Evolutionary conservation across 2,329 filamentous ascomycete species (phyloP).

Genomic region (Penicillium expansum): DNA sequence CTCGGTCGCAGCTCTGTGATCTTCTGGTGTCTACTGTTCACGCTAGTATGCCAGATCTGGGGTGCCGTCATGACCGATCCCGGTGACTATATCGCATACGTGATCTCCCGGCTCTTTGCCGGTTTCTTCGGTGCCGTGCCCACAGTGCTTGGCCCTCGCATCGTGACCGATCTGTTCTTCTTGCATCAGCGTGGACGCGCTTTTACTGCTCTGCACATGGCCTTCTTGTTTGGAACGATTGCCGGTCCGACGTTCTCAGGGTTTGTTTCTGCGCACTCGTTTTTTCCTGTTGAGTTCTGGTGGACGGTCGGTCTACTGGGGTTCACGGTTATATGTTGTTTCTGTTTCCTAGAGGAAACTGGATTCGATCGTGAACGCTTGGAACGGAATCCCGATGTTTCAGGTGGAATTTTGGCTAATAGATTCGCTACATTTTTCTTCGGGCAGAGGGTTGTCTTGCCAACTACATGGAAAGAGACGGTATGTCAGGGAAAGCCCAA

Average conservation of each 20-base stretch:
- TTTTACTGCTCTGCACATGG: constrained; percentile 39
- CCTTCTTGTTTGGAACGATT: constrained; percentile 39
- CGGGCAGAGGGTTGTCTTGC: constrained; percentile 21
- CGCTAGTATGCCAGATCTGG: constrained; percentile 40
- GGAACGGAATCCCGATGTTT: constrained; percentile 18
- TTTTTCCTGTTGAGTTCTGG: constrained; percentile 45
- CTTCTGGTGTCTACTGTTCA: constrained; percentile 41
- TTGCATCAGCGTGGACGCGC: constrained; percentile 44
- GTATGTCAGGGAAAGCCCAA: constrained; percentile 6
- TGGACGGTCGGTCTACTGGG: constrained; percentile 43
- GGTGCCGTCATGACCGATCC: constrained; percentile 37
- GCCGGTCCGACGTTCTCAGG: constrained; percentile 42
- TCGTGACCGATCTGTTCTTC: constrained; percentile 47
- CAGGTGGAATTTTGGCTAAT: constrained; percentile 20
- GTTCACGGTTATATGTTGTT: constrained; percentile 34
- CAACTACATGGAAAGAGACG: constrained; percentile 25
- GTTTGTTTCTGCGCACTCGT: constrained; percentile 37
- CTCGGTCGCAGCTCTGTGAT: constrained; percentile 41
- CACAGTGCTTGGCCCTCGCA: constrained; percentile 40
- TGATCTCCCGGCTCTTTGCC: constrained; percentile 40
- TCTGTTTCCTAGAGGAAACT: constrained; percentile 44
- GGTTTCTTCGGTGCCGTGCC: constrained; percentile 44
- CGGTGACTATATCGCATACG: constrained; percentile 37
- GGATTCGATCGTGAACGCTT: constrained; percentile 30
- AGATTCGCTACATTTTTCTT: constrained; percentile 30